Evolutionary conservation across 2,329 filamentous ascomycete genomes (phyloP), one percentile per base, ranked within the genome.

Genomic region (Plectosphaerella sp.): DNA sequence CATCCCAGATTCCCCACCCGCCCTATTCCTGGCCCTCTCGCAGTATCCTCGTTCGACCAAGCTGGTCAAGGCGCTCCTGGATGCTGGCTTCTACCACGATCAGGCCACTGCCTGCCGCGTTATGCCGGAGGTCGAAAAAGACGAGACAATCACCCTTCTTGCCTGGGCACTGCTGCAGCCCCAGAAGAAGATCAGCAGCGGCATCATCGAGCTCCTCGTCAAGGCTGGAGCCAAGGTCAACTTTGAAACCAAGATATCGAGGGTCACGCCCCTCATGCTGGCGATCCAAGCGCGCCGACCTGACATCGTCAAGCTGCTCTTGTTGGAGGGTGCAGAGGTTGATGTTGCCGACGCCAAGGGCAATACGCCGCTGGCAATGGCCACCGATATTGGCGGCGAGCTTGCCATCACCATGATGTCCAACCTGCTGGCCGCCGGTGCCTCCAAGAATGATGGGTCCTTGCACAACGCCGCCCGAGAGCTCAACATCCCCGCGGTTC

Each of bases 401-500:
- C 56, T 80, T 12, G 74, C 77, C 1, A 76, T 76, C 16, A 69
- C 72, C 10, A 78, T 83, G 65, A 77, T 83, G 76, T 69, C 72
- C 2, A 75, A 73, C 49, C 64, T 87, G 1, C 70, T 86, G 5
- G 75, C 75, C 0, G 77, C 79, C 0, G 78, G 80, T 18, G 79
- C 82, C 1, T 75, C 78, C 2, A 74, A 72, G 42, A 82, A 88
- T 52, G 85, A 89, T 54, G 84, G 84, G 0, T 87, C 83, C 2
- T 70, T 89, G 3, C 85, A 88, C 59, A 84, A 86, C 54, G 82
- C 84, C 4, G 79, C 84, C 0, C 72, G 80, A 12, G 75, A 79
- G 46, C 71, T 88, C 18, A 82, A 86, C 56, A 57, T 84, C 0
- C 67, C 76, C 12, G 78, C 77, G 2, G 78, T 86, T 55, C 72